Conservation (phyloP, 345 rosid species). For the Angophora floribunda region DNA sequence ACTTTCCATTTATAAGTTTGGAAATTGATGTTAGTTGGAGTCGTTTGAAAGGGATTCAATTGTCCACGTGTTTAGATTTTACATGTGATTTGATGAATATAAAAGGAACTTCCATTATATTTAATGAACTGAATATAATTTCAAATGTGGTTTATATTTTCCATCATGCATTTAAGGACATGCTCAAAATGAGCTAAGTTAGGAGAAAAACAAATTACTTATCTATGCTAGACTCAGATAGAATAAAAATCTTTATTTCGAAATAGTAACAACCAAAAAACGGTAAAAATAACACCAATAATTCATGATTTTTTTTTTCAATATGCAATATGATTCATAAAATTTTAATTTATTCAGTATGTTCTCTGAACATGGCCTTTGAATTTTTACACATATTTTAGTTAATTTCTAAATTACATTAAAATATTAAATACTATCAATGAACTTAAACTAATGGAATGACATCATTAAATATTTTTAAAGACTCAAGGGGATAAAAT, state of each 20-base stretch:
- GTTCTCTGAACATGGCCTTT: rapidly evolving
- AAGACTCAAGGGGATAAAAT: background rate
- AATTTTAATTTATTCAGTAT: rapidly evolving
- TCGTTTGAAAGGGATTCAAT: background rate
- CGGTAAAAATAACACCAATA: too few species aligned
- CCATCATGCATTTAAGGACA: background rate
- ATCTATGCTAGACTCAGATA: rapidly evolving
- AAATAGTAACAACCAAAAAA: rapidly evolving
- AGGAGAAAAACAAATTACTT: rapidly evolving
- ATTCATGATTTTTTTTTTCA: rapidly evolving
- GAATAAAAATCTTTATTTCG: background rate
- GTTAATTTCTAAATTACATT: too few species aligned
- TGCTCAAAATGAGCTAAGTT: background rate
- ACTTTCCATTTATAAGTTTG: background rate
- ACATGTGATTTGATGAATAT: background rate
- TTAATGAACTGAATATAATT: too few species aligned
- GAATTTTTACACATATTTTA: rapidly evolving
- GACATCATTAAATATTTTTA: background rate
- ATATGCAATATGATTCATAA: rapidly evolving
- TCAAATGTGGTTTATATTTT: background rate
- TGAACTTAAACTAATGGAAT: rapidly evolving
- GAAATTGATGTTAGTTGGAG: background rate
- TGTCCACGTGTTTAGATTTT: background rate
- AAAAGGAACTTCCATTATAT: rapidly evolving
- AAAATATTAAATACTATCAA: too few species aligned